These are phyloP conservation scores for Leptomonas pyrrhocoris DNA, from an alignment of 208 protist species.

Conservation along the genomic window DNA sequence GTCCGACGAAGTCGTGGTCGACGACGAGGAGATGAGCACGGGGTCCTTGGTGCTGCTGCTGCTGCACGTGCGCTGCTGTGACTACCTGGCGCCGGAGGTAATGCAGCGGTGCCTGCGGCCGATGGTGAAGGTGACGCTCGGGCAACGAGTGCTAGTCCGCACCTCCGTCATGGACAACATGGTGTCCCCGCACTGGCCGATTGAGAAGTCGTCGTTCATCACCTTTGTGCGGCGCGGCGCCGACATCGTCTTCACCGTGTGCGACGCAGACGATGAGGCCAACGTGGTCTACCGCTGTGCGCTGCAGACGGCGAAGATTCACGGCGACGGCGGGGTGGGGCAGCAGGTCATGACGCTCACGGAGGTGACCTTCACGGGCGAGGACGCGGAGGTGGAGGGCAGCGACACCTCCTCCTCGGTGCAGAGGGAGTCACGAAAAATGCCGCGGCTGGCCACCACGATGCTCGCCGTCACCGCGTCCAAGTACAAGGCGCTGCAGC, in stretches of 20 bases:
- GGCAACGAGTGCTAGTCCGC: slow-evolving; percentile 64
- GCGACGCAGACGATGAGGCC: slow-evolving; percentile 55
- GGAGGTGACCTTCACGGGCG: not conserved
- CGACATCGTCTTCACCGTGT: slow-evolving; percentile 67
- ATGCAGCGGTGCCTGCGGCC: slow-evolving; percentile 43
- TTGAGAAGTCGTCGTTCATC: slow-evolving; percentile 82
- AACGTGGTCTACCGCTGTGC: slow-evolving; percentile 54
- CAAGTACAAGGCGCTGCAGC: slow-evolving; percentile 66
- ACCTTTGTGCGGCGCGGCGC: slow-evolving; percentile 69
- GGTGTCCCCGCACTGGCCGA: slow-evolving; percentile 52
- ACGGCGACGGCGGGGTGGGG: slow-evolving; percentile 75
- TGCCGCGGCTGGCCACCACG: slow-evolving; percentile 51
- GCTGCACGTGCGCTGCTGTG: slow-evolving; percentile 75
- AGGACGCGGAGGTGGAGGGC: not conserved
- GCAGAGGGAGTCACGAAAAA: not conserved
- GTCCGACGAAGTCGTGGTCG: slow-evolving; percentile 40
- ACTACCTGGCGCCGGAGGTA: slow-evolving; percentile 36
- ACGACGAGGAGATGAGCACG: slow-evolving; percentile 19
- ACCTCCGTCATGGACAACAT: slow-evolving; percentile 57
- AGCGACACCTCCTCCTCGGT: slow-evolving; percentile 1
- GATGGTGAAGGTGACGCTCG: slow-evolving; percentile 73
- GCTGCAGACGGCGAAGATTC: slow-evolving; percentile 47
- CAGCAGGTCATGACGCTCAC: slow-evolving; percentile 47
- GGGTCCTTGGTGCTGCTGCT: slow-evolving; percentile 70
- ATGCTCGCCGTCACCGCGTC: slow-evolving; percentile 73